A percentile compares a stretch with the other conserved stretches of the same genome.
Evolutionary conservation across 1,139 yeast genomes (phyloP).

Genomic region (Pichia sp.): DNA sequence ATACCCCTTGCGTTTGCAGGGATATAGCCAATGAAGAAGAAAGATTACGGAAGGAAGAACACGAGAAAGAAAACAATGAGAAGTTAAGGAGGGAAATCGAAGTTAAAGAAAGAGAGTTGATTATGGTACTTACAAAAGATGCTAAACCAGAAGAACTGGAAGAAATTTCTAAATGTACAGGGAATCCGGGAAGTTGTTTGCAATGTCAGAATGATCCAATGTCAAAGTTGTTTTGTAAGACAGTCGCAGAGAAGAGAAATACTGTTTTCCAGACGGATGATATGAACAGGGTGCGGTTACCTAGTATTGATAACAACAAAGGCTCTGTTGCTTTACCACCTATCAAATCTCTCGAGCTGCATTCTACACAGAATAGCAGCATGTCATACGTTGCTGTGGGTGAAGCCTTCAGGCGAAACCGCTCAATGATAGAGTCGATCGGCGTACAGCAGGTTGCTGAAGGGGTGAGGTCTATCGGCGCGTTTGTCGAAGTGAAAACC

Average conservation of each 20-base stretch:
- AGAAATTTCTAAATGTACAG: slow-evolving; percentile 54
- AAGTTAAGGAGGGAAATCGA: slow-evolving; percentile 17
- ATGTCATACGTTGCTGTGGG: too few species aligned
- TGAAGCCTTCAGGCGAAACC: too few species aligned
- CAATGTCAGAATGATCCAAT: slow-evolving; percentile 85
- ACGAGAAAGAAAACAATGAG: background rate
- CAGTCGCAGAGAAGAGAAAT: slow-evolving; percentile 42
- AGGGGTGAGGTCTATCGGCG: too few species aligned
- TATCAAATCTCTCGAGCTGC: too few species aligned
- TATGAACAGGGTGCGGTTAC: too few species aligned
- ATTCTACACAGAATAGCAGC: too few species aligned
- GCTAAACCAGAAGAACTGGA: slow-evolving; percentile 10
- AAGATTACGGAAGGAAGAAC: slow-evolving; percentile 1
- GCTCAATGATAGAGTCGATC: too few species aligned
- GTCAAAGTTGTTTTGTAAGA: slow-evolving; percentile 82
- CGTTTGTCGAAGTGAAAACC: too few species aligned
- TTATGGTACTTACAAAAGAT: slow-evolving; percentile 13
- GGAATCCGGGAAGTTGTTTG: slow-evolving; percentile 79
- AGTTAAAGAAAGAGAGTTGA: slow-evolving; percentile 14
- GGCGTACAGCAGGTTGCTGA: too few species aligned
- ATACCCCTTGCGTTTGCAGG: slow-evolving; percentile 86
- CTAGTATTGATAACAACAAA: too few species aligned
- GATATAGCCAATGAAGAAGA: slow-evolving; percentile 50
- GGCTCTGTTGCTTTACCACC: too few species aligned
- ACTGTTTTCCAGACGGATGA: too few species aligned